Evolutionary conservation across 495 filamentous ascomycete genomes (phyloP), one percentile per base, ranked within the genome.

Genomic region (Aspergillus saccharolyticus): DNA sequence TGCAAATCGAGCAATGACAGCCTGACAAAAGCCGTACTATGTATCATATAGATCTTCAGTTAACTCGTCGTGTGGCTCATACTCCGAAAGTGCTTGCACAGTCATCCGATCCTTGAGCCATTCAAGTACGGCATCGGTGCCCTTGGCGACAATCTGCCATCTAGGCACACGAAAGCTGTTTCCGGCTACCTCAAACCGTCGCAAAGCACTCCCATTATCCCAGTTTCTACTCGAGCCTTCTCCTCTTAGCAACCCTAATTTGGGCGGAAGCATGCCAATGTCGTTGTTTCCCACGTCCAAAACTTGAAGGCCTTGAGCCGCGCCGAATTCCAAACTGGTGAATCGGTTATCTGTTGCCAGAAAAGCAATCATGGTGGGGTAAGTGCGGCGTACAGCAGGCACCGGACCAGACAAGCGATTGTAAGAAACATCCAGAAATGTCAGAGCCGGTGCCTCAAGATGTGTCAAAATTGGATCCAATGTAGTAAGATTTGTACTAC

Each of bases 91-190:
- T 22, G 89, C 89, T 21, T 83, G 82, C 14, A 78, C 80, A 0
- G 89, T 87, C 42, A 97, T 86, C 56, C 86, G 82, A 49, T 88
- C 87, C 57, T 88, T 83, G 55, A 96, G 67, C 87, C 89, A 97
- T 51, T 87, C 78, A 62, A 96, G 75, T n/a, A 90, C 82, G 17
- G 88, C 85, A 65, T 95, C 90, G 0, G 91, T 96, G 8, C 93
- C 93, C 57, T 91, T 89, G 54, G 91, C 89, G 55, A 97, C 73
- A 15, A 96, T 80, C 53, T 88, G 89, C 80, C 86, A 91, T 43
- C 88, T 79, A n/a, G 93, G 93, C 44, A 96, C 92, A 18, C 88
- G 74, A 69, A 96, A 96, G 24, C 78, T 78, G 68, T 96, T 96
- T 9, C 89, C 89, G 19, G 81, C 84, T 17, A 96, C 85, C 46